phyloP scores from a whole-genome alignment of 2,329 filamentous ascomycete genomes.

The Dothiorella sarmentorum region DNA sequence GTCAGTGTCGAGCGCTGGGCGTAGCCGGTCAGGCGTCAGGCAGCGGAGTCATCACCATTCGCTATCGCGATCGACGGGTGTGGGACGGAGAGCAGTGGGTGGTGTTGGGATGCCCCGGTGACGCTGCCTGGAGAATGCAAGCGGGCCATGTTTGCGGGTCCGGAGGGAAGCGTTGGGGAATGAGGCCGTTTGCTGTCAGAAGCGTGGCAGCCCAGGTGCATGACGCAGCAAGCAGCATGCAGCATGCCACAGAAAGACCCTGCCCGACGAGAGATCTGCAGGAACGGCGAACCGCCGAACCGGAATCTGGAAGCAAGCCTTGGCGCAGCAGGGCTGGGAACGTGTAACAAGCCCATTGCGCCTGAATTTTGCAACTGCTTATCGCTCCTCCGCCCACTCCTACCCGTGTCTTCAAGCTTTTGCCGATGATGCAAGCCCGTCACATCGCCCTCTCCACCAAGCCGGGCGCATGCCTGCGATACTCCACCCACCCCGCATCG shows the following conservation, averaged over 20 bases:
- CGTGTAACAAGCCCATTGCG: not conserved
- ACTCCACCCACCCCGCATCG: slow-evolving; percentile 4
- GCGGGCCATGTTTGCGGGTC: not conserved
- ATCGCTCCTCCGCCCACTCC: not conserved
- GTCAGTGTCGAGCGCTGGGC: slow-evolving; percentile 6
- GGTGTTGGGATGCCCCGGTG: not conserved
- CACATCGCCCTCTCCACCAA: slow-evolving; percentile 30
- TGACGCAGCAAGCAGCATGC: too few relatives aligned
- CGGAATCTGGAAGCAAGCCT: not conserved
- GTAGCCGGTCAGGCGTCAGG: slow-evolving; percentile 6
- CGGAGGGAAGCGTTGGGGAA: not conserved
- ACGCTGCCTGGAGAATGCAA: slow-evolving; percentile 5
- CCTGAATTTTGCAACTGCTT: not conserved
- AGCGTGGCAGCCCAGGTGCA: not conserved
- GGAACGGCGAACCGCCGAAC: too few relatives aligned
- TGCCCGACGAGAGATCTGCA: too few relatives aligned
- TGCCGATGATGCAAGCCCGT: slow-evolving; percentile 2
- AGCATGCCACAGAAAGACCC: not conserved
- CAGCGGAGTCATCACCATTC: slow-evolving; percentile 4
- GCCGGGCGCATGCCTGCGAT: slow-evolving; percentile 20
- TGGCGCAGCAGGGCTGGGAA: slow-evolving; percentile 7
- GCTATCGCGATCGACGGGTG: not conserved
- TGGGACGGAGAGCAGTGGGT: not conserved
- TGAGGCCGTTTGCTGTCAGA: not conserved
- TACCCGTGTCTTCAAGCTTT: not conserved